Conservation (phyloP, 352 stramenopile species). For the Globisporangium radiosum region DNA sequence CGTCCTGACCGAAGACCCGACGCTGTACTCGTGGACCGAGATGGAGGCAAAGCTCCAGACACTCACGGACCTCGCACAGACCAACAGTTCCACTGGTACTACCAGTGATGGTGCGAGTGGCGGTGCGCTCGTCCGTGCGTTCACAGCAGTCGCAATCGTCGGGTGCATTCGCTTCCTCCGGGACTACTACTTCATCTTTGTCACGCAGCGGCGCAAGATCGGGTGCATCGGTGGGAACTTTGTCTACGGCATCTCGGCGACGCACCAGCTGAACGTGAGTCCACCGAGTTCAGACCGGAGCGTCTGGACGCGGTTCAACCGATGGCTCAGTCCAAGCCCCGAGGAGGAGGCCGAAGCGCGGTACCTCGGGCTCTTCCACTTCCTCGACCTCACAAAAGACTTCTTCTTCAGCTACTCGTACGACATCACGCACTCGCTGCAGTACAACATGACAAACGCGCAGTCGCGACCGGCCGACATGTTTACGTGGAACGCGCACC, state of each 20-base stretch:
- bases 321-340: conserved; percentile 77
- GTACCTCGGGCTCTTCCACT: conserved; percentile 97
- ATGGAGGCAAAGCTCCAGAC: conserved; percentile 76
- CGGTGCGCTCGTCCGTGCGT: conserved; percentile 40
- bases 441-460: conserved; percentile 95
- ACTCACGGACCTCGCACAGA: conserved; percentile 40
- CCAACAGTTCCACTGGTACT: too few relatives aligned
- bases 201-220: conserved; percentile 95
- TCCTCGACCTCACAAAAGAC: conserved; percentile 98
- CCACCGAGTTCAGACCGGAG: conserved; percentile 38
- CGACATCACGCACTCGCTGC: conserved; percentile 95
- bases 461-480: conserved; percentile 88
- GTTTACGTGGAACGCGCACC: conserved; percentile 97
- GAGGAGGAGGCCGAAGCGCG: conserved; percentile 80
- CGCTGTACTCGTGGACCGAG: conserved; percentile 66
- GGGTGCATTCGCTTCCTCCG: conserved; percentile 97
- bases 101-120: conserved; percentile 14
- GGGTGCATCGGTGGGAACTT: conserved; percentile 94
- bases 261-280: conserved; percentile 87
- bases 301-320: conserved; percentile 66
- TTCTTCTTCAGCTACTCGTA: conserved; percentile 99
- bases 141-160: conserved; percentile 95
- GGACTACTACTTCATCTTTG: conserved; percentile 98
- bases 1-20: conserved; percentile 61
- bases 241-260: conserved; percentile 96